A percentile compares a stretch with the other conserved stretches of the same genome.
phyloP scores from a whole-genome alignment of 768 basidiomycete species.

The Grammothele lineata region DNA sequence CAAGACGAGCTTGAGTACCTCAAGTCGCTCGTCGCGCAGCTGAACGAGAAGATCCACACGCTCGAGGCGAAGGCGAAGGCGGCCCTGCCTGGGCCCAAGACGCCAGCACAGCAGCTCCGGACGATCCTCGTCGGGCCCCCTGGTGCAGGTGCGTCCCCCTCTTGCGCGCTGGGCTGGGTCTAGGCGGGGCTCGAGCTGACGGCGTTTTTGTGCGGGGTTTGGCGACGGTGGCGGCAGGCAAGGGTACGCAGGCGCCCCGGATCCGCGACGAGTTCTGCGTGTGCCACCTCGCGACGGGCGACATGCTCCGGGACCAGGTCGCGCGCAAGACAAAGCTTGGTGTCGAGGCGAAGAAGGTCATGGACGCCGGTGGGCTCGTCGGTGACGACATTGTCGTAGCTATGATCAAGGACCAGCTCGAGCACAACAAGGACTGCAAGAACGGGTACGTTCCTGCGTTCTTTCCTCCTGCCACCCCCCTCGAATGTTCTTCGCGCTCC shows the following conservation, averaged over 20 bases:
- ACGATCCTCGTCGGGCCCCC: slow-evolving; percentile 96
- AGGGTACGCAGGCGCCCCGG: slow-evolving; percentile 95
- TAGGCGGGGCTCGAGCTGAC: too few species aligned
- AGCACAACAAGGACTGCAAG: slow-evolving; percentile 89
- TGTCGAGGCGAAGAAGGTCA: slow-evolving; percentile 91
- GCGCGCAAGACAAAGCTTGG: slow-evolving; percentile 83
- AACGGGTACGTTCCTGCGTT: slow-evolving; percentile 70
- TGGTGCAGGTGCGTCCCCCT: slow-evolving; percentile 74
- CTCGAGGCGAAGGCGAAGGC: slow-evolving; percentile 71
- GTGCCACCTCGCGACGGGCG: slow-evolving; percentile 97
- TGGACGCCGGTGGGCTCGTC: slow-evolving; percentile 95
- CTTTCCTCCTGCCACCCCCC: too few species aligned
- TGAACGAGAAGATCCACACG: slow-evolving; percentile 81
- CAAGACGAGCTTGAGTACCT: slow-evolving; percentile 89
- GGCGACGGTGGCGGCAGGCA: slow-evolving; percentile 50
- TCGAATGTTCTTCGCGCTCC: not conserved
- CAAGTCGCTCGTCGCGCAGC: slow-evolving; percentile 85
- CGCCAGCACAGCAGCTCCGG: slow-evolving; percentile 76
- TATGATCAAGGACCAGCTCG: slow-evolving; percentile 95
- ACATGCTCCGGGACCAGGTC: slow-evolving; percentile 97
- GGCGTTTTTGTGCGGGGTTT: not conserved
- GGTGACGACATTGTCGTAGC: slow-evolving; percentile 95
- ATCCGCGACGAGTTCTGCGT: slow-evolving; percentile 93
- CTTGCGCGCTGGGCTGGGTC: too few species aligned
- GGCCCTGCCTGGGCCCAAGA: slow-evolving; percentile 36